Conservation (phyloP, 768 basidiomycete genomes). For the Coprinellus micaceus region DNA sequence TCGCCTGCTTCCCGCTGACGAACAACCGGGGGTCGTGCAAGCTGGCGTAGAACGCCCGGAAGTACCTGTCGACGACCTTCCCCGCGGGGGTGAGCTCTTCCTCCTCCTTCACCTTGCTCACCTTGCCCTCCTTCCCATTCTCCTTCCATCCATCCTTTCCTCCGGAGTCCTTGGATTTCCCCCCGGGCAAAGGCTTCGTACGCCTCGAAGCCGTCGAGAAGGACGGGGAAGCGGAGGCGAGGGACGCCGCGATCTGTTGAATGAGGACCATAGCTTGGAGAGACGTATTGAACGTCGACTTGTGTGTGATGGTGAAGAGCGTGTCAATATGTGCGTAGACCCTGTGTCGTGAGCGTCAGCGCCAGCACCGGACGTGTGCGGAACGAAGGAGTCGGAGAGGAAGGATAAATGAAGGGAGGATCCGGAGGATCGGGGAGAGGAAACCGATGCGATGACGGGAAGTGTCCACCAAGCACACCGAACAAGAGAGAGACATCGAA, state of each 20-base stretch:
- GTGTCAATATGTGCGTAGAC: slow-evolving; percentile 87
- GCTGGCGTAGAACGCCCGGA: slow-evolving; percentile 86
- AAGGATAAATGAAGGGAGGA: no score
- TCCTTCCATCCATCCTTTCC: no score
- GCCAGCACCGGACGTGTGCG: no score
- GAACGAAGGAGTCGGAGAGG: no score
- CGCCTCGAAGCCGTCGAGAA: slow-evolving; percentile 39
- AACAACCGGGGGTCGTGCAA: slow-evolving; percentile 79
- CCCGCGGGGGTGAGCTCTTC: slow-evolving; percentile 36
- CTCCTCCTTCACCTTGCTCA: no score
- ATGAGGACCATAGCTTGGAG: slow-evolving; percentile 89
- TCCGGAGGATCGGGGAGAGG: background rate
- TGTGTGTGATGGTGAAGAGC: slow-evolving; percentile 92
- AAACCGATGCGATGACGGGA: background rate
- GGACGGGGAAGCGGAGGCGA: slow-evolving; percentile 36
- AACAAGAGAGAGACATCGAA: no score
- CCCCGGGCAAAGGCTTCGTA: no score
- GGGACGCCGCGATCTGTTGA: slow-evolving; percentile 70
- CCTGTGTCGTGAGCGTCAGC: no score
- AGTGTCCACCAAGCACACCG: slow-evolving; percentile 51
- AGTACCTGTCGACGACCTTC: slow-evolving; percentile 62
- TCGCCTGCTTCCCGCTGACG: slow-evolving; percentile 86
- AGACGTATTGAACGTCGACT: slow-evolving; percentile 94
- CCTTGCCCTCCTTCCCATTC: no score
- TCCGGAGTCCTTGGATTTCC: no score